phyloP scores from a whole-genome alignment of 345 rosid genomes.

The Camelina sativa region DNA sequence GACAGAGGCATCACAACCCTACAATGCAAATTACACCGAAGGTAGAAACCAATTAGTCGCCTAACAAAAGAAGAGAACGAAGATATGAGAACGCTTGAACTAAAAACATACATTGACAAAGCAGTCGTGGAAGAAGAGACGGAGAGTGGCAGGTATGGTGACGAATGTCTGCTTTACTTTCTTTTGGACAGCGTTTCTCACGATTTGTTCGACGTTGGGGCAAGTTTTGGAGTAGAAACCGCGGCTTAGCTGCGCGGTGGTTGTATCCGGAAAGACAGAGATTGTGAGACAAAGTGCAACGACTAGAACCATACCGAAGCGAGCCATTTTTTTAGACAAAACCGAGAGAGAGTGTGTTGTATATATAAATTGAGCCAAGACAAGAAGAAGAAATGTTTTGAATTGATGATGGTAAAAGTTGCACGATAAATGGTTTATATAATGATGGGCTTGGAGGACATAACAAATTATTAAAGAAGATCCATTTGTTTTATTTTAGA shows the following conservation, averaged over 20 bases:
- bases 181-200: constrained; percentile 50
- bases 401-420: constrained; percentile 31
- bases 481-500: constrained; percentile 26
- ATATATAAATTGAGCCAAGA: constrained; percentile 7
- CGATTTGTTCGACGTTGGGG: constrained; percentile 72
- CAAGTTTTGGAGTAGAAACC: constrained; percentile 62
- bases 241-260: constrained; percentile 57
- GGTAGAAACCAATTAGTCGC: not conserved
- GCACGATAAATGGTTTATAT: constrained; percentile 31
- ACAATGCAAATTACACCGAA: not conserved
- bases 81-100: not conserved
- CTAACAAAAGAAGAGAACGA: not conserved
- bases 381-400: constrained; percentile 28
- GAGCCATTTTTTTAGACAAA: constrained; percentile 35
- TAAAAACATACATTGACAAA: constrained; percentile 57
- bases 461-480: not conserved
- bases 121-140: constrained; percentile 89
- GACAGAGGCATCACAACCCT: constrained; percentile 84
- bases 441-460: constrained; percentile 32
- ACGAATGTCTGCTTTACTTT: constrained; percentile 67
- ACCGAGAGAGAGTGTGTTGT: not conserved
- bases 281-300: constrained; percentile 46
- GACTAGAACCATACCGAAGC: constrained; percentile 35
- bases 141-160: constrained; percentile 69
- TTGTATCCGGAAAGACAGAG: constrained; percentile 45